Evolutionary conservation across 177 flowering plant species (phyloP).

Genomic region (Vitis hybrid): DNA sequence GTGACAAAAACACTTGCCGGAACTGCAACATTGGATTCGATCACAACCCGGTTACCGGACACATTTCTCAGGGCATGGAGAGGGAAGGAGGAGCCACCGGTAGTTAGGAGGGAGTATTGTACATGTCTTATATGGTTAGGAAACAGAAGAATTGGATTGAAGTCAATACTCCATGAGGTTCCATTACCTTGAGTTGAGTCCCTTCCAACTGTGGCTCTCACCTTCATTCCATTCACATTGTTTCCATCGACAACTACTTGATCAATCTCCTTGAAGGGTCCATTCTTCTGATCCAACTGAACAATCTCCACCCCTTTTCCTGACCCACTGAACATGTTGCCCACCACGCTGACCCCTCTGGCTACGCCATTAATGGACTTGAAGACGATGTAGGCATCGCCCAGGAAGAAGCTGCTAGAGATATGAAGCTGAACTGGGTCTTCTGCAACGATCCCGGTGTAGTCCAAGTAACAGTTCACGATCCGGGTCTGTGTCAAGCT

Average conservation of each 20-base stretch:
- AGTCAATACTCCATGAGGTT: conserved; percentile 70
- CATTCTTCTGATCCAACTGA: conserved; percentile 62
- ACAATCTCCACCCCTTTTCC: conserved; percentile 58
- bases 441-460: conserved; percentile 86
- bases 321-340: conserved; percentile 77
- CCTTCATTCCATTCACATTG: conserved; percentile 61
- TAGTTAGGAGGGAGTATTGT: conserved; percentile 58
- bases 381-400: conserved; percentile 62
- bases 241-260: conserved; percentile 77
- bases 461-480: conserved; percentile 77
- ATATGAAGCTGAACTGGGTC: conserved; percentile 85
- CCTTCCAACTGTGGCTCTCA: conserved; percentile 65
- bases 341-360: conserved; percentile 65
- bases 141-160: conserved; percentile 57
- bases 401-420: conserved; percentile 71
- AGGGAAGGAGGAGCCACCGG: conserved; percentile 37
- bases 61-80: conserved; percentile 55
- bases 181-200: conserved; percentile 50
- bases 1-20: conserved; percentile 53
- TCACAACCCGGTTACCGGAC: conserved; percentile 53
- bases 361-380: conserved; percentile 66
- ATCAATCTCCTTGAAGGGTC: conserved; percentile 47
- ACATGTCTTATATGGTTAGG: conserved; percentile 63
- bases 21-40: conserved; percentile 50
- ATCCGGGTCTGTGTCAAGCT: conserved; percentile 80